Conservation (phyloP, 352 stramenopile species). For the Phytophthora kernoviae region DNA sequence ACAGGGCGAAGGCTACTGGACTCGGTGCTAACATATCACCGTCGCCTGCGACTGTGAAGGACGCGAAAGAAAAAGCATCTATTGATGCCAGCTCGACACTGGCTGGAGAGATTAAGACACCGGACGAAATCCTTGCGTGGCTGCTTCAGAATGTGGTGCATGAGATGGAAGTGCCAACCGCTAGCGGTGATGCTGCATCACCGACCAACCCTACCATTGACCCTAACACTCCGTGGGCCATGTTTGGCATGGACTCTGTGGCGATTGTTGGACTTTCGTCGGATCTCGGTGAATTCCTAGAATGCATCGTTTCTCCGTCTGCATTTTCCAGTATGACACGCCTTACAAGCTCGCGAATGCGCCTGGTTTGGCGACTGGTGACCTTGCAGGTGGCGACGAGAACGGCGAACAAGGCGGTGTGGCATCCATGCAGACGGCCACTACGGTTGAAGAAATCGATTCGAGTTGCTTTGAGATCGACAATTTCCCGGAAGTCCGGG, state of each 20-base stretch:
- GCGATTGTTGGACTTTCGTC: conserved; percentile 70
- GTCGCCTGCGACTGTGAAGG: conserved; percentile 17
- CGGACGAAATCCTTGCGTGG: conserved; percentile 76
- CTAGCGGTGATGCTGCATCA: conserved; percentile 12
- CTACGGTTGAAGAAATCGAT: conserved; percentile 65
- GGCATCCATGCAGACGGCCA: conserved; percentile 30
- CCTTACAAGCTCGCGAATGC: conserved; percentile 63
- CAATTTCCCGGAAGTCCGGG: conserved; percentile 67
- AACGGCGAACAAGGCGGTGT: conserved; percentile 17
- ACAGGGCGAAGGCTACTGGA: conserved; percentile 44
- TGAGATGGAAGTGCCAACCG: conserved; percentile 37
- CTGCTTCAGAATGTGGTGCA: conserved; percentile 66
- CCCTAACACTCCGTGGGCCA: conserved; percentile 62
- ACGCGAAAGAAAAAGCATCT: conserved; percentile 8
- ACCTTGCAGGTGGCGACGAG: conserved; percentile 55
- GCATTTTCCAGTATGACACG: conserved; percentile 78
- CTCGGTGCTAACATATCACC: conserved; percentile 3
- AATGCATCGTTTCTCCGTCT: conserved; percentile 67
- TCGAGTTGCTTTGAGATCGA: conserved; percentile 71
- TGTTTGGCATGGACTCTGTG: conserved; percentile 71
- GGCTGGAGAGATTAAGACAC: conserved; percentile 53
- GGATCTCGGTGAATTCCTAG: conserved; percentile 68
- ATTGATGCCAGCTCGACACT: conserved; percentile 8
- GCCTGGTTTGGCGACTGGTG: conserved; percentile 57
- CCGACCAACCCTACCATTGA: conserved; percentile 41